phyloP scores from a whole-genome alignment of 805 yeast species.

The Blastobotrys mokoenaii region DNA sequence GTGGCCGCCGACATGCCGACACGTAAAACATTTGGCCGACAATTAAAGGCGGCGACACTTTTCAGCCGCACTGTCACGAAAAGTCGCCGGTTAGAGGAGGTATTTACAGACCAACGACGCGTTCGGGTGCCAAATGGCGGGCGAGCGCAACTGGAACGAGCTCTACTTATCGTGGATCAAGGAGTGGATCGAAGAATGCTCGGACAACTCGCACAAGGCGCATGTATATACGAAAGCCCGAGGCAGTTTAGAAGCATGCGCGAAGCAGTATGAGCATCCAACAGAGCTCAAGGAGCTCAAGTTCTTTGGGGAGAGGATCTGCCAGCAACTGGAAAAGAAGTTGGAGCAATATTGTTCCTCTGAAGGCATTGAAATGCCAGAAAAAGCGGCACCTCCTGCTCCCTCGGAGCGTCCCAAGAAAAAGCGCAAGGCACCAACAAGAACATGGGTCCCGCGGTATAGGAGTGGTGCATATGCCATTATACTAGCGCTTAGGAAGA shows the following conservation, averaged over 20 bases:
- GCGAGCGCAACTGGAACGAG: no score
- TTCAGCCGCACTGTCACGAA: no score
- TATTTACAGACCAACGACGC: background rate
- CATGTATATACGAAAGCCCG: constrained; percentile 49
- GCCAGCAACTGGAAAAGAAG: constrained; percentile 39
- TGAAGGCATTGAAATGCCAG: constrained; percentile 41
- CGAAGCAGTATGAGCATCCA: constrained; percentile 44
- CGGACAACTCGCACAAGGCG: constrained; percentile 2
- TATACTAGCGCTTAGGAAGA: constrained; percentile 45
- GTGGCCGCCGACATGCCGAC: no score
- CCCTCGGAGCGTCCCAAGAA: constrained; percentile 12
- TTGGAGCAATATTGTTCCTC: constrained; percentile 49
- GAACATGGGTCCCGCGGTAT: constrained; percentile 58
- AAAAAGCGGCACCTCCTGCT: constrained; percentile 14
- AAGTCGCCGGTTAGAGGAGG: no score
- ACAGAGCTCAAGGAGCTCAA: constrained; percentile 50
- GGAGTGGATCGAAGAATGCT: constrained; percentile 16
- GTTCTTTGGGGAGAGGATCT: constrained; percentile 66
- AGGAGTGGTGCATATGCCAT: constrained; percentile 85
- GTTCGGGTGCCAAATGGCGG: background rate
- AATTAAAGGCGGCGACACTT: no score
- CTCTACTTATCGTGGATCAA: constrained; percentile 24
- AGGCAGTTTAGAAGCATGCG: constrained; percentile 39
- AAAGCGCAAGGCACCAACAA: constrained; percentile 22
- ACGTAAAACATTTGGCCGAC: no score